Percentiles rank a stretch among this genome's conserved stretches.
Conservation (phyloP, 225 moss, liverwort and hornwort species). For the Rhytidiadelphus loreus region DNA sequence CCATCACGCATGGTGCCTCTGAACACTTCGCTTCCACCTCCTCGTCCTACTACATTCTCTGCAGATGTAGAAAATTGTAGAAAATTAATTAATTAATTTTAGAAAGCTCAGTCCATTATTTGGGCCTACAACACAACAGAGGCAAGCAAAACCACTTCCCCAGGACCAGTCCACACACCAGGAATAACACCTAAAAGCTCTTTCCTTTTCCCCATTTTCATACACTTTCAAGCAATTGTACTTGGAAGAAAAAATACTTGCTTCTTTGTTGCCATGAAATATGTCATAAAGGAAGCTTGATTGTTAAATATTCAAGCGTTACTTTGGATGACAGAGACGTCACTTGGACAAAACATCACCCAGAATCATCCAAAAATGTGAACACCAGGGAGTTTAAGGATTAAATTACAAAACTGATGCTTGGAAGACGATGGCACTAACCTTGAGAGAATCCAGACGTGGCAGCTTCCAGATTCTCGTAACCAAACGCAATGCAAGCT, state of each 20-base stretch:
- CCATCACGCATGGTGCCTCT: constrained; percentile 26
- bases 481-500: constrained; percentile 12
- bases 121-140: neutral
- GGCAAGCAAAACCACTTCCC: neutral
- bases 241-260: neutral
- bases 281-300: neutral
- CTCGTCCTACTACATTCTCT: constrained; percentile 52
- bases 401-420: neutral
- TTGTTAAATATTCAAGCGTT: neutral
- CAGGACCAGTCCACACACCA: neutral
- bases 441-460: constrained; percentile 33
- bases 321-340: neutral
- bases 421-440: neutral
- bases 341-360: neutral
- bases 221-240: neutral
- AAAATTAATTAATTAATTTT: neutral
- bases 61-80: neutral
- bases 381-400: neutral
- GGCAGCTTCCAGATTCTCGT: constrained; percentile 23
- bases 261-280: neutral
- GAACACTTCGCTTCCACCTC: constrained; percentile 57
- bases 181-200: neutral
- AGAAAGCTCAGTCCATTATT: neutral
- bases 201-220: neutral
- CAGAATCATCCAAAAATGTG: neutral